Base-by-base conservation (phyloP, 2,329 filamentous ascomycete genomes). In the Blumeriella jaapii region DNA sequence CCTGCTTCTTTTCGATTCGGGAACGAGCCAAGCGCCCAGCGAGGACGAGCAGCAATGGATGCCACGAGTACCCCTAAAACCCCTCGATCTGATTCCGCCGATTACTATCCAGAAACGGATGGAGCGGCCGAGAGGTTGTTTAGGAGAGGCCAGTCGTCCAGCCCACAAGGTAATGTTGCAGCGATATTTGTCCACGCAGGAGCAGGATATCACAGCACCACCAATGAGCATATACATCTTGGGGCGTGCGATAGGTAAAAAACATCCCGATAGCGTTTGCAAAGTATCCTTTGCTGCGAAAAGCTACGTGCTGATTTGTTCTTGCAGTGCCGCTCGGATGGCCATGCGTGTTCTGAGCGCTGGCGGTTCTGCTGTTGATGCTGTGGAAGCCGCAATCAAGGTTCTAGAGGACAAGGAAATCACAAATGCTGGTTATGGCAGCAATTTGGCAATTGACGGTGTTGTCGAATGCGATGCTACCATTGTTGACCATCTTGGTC, bases 151-250 rank as follows among this genome's bases (percentile, higher is more conserved):
- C 34, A 44, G 16, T 28, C 36, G 15, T 44, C 39, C 22, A 33
- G 29, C 7, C 41, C 36, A 13, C 36, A 36, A 17, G 36, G 45
- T 7, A 44, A 46, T 29, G 61, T 75, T 7, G 75, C 75, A 38
- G 86, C 85, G 40, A 89, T 98, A 34, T 96, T 94, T 58, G 79
- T 98, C 28, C 91, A 98, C 59, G 91, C 89, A 23, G 91, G 91
- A 20, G 91, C 91, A 11, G 91, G 91, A 3, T 98, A 84, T 52
- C 91, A 98, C 58, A 95, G 86, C 54, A 65, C 73, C 15, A 73
- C 82, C 41, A 96, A 96, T 54, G 87, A 98, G 56, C 66, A 69
- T 37, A 68, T 82, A 23, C 91, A 98, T 54, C 70, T 98, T 7
- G 68, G 78, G 52, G 86, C 86, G 26, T 96, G 91, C 59, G 79